phyloP scores from a whole-genome alignment of 768 basidiomycete genomes.

The Naganishia onofrii region DNA sequence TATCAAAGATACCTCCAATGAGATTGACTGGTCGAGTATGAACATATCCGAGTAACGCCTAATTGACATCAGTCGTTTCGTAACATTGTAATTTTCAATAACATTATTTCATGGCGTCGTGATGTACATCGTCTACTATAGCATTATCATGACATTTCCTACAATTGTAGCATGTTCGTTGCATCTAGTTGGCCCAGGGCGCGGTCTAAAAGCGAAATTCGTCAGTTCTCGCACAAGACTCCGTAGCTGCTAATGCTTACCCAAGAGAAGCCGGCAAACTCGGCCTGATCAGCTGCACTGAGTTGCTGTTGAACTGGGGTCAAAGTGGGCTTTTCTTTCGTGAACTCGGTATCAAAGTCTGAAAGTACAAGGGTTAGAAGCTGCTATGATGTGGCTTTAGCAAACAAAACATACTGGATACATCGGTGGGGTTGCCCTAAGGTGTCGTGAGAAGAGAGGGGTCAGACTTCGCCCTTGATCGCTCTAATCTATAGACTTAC shows the following conservation, averaged over 20 bases:
- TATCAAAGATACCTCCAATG: neutral
- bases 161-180: neutral
- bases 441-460: neutral
- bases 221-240: neutral
- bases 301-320: conserved; percentile 96
- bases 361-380: conserved; percentile 35
- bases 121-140: conserved; percentile 20
- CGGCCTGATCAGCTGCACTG: conserved; percentile 82
- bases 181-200: conserved; percentile 27
- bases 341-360: conserved; percentile 95
- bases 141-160: conserved; percentile 16
- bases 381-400: neutral
- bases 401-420: conserved; percentile 26
- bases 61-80: neutral
- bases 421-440: conserved; percentile 39
- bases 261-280: conserved; percentile 98
- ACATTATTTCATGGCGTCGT: conserved; percentile 22
- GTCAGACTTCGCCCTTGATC: conserved; percentile 57
- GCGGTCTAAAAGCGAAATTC: conserved; percentile 14
- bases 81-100: too few species aligned
- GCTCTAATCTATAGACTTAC: conserved; percentile 64
- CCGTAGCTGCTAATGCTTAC: conserved; percentile 33
- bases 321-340: conserved; percentile 89
- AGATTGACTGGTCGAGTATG: conserved; percentile 18
- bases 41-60: neutral